Base-by-base conservation (phyloP, 2,329 filamentous ascomycete species). In the Ophiocordyceps australis region DNA sequence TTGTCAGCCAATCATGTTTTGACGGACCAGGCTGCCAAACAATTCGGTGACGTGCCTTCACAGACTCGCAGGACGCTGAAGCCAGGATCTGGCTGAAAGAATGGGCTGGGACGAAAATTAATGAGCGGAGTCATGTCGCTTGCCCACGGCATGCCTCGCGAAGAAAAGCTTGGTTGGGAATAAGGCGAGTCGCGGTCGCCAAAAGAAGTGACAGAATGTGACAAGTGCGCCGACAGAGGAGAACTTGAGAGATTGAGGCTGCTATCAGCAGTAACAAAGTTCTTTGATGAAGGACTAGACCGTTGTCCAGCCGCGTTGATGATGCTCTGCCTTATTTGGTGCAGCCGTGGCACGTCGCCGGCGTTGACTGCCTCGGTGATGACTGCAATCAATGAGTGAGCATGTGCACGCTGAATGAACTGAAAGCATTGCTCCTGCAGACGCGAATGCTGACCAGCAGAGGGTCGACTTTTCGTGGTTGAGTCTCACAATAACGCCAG, bases 61-160 rank as follows among this genome's bases (percentile, higher is more conserved):
- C 83, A 79, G 28, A 70, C 64, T 22, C 69, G 62, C 12, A 74
- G 55, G 7, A 61, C 54, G 5, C 79, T 69, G 5, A 94, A 50
- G 16, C 69, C 62, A 28, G 69, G 58, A 23, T 73, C 46, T 17
- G 86, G 59, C 9, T 67, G 66, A 42, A 86, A 94, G 48, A 94
- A 98, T 0, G 89, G 86, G 40, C 82, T 93, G 4, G 70, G 49
- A 41, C 80, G 86, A 54, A 61, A n/a, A n/a, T n/a, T n/a, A n/a
- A n/a, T n/a, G n/a, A n/a, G n/a, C n/a, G n/a, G n/a, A n/a, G n/a
- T n/a, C n/a, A n/a, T n/a, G n/a, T n/a, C n/a, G n/a, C n/a, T n/a
- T n/a, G n/a, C n/a, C n/a, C n/a, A n/a, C n/a, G n/a, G n/a, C n/a
- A n/a, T n/a, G n/a, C n/a, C n/a, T n/a, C n/a, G n/a, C n/a, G n/a